Percentiles rank a stretch among this genome's conserved stretches.
Evolutionary conservation across 2,329 filamentous ascomycete species (phyloP).

Genomic region (Sporothrix phasma): DNA sequence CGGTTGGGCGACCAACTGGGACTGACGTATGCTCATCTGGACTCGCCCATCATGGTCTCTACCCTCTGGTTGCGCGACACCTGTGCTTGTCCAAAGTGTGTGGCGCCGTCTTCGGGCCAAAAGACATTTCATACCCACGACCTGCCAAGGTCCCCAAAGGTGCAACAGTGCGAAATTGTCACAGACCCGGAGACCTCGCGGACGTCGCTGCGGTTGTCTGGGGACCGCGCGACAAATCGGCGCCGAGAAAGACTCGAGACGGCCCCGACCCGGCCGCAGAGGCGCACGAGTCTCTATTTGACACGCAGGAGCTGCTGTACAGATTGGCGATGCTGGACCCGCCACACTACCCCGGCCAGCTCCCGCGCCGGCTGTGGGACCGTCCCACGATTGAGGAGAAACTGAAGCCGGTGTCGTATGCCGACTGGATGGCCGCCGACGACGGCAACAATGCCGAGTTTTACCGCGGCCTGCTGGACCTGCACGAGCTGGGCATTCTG

Average conservation of each 20-base stretch:
- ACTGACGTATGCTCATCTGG: too few relatives aligned
- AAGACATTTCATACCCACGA: conserved; percentile 57
- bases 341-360: conserved; percentile 30
- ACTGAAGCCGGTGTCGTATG: conserved; percentile 50
- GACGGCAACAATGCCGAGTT: conserved; percentile 36
- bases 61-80: conserved; percentile 42
- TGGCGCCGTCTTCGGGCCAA: conserved; percentile 49
- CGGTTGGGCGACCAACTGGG: too few relatives aligned
- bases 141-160: conserved; percentile 36
- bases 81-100: conserved; percentile 47
- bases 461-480: conserved; percentile 48
- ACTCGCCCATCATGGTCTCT: background rate
- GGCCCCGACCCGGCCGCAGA: background rate
- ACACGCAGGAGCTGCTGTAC: conserved; percentile 12
- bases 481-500: conserved; percentile 61
- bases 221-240: background rate
- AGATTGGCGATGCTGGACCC: conserved; percentile 30
- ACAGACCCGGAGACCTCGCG: background rate
- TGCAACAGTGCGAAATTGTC: background rate
- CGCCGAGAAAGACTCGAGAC: background rate
- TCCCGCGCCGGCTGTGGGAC: conserved; percentile 33
- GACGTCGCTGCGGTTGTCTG: conserved; percentile 7
- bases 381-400: conserved; percentile 27
- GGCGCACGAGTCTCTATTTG: conserved; percentile 7
- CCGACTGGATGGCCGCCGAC: conserved; percentile 56